Evolutionary conservation across 176 grass and related monocot genomes (phyloP), one percentile per base, ranked within the genome.

Genomic region (Aegilops tauschii): DNA sequence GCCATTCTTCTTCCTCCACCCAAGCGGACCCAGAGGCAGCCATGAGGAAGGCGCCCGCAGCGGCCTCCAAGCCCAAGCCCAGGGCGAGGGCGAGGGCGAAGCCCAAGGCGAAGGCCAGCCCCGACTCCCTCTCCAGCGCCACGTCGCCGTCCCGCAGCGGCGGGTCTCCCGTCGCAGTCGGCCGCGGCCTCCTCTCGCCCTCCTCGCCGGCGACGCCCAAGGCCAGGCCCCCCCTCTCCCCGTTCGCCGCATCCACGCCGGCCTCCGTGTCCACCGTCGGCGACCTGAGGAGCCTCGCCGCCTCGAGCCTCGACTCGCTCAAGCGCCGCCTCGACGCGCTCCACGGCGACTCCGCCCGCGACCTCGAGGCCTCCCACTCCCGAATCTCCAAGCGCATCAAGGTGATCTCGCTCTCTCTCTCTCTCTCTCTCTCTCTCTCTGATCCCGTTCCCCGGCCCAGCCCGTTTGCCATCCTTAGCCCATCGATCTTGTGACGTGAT

Each of bases 321-420:
- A 94, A 87, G 77, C 86, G 89, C 39, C 89, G 82, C 69, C 37
- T 91, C 80, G 89, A 89, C 27, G 76, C 65, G 65, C 90, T 83
- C 87, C 89, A 91, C 77, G 78, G 76, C 13, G 80, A 86, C 40
- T 79, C 49, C 54, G 63, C 81, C 65, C 81, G 37, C 0, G 84
- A 91, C 30, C 81, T 89, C 73, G 84, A 91, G 25, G 84, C 89
- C 45, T 87, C 87, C 64, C 75, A 84, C 70, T 72, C 86, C 40
- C 86, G 92, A 84, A 75, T 94, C 80, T 89, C 89, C 86, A 94
- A 94, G 73, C 89, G 84, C 84, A 77, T 89, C 84, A 94, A 94
- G 92, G 89, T 94, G 31, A 62, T 10, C 4, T 10, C 39, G 2
- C 39, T 44, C 37, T 3, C 42, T 44, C 42, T 9, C 39, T 37